phyloP scores from a whole-genome alignment of 352 stramenopile species.

The Phytophthora megakarya region DNA sequence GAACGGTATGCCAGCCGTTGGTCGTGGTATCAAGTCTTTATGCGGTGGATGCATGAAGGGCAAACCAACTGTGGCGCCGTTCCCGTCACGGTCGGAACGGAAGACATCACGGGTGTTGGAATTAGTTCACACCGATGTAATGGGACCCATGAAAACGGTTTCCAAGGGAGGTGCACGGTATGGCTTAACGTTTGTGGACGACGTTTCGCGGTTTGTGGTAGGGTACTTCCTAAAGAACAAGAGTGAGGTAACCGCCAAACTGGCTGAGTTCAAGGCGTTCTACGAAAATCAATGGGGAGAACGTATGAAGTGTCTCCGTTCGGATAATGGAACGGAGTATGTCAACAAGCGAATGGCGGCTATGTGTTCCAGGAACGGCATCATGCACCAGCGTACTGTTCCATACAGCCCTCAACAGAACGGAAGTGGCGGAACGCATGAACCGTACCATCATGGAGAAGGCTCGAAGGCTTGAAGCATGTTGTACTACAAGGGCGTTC shows the following conservation, averaged over 20 bases:
- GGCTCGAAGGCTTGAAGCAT: no score
- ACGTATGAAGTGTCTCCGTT: constrained; percentile 19
- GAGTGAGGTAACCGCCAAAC: constrained; percentile 19
- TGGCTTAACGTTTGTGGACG: constrained; percentile 13
- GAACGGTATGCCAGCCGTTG: not conserved
- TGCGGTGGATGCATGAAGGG: constrained; percentile 26
- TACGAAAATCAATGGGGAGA: constrained; percentile 29
- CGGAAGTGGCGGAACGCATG: no score
- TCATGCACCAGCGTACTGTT: not conserved
- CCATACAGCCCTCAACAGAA: no score
- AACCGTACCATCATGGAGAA: no score
- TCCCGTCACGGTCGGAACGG: constrained; percentile 3
- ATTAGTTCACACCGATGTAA: constrained; percentile 27
- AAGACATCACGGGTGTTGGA: constrained; percentile 22
- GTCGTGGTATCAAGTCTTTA: not conserved
- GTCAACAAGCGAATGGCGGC: constrained; percentile 13
- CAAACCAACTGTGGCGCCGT: constrained; percentile 14
- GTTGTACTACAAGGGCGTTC: no score
- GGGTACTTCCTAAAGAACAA: constrained; percentile 32
- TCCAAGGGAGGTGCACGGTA: constrained; percentile 4
- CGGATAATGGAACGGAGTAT: constrained; percentile 41
- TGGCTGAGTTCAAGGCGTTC: no score
- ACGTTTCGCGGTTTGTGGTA: constrained; percentile 21
- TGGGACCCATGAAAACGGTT: constrained; percentile 29
- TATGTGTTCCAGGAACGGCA: no score